Evolutionary conservation across 106 monocot species (phyloP), one percentile per base, ranked within the genome.

Genomic region (Dendrobium huoshanense): DNA sequence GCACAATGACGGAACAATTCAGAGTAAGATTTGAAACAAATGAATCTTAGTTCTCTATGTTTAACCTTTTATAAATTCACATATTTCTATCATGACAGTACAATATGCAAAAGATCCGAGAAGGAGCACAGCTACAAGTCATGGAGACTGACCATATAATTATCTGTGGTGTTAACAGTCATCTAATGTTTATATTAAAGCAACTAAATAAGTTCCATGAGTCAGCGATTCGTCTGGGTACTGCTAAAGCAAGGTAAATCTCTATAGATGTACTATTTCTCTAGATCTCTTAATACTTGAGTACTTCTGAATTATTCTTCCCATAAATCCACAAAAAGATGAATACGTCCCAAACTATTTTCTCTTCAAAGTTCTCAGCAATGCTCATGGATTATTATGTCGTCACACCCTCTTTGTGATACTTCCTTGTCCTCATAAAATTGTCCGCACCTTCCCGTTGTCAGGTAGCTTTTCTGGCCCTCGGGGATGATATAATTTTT

Each of bases 81-180:
- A 25, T 82, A 37, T 54, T 74, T 72, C 8, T 31, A 25, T 84
- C 17, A 75, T 81, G 55, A 77, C 86, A 99, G 99, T 80, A 86
- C 79, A 89, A 99, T 58, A 99, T 99, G 99, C 91, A 91, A 83
- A 99, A 88, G 81, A 88, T 99, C 43, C 90, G 99, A 85, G 95
- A 99, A 91, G 99, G 93, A 54, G 99, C 99, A 29, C 99, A 95
- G 64, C 77, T 93, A 75, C 95, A 99, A 83, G 99, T 91, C 27
- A 88, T 99, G 89, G 99, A 99, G 86, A 80, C 42, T 55, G 90
- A 95, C 83, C 99, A 99, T 84, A 91, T 99, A 80, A 88, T 99
- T 41, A 99, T 99, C 13, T 99, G 99, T 85, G 99, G 99, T 79
- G 86, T 95, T 41, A 95, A 99, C 77, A 99, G 91, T 80, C 99